These are phyloP conservation scores for Prunus persica DNA, from an alignment of 306 rosid genomes.

Conservation along the genomic window DNA sequence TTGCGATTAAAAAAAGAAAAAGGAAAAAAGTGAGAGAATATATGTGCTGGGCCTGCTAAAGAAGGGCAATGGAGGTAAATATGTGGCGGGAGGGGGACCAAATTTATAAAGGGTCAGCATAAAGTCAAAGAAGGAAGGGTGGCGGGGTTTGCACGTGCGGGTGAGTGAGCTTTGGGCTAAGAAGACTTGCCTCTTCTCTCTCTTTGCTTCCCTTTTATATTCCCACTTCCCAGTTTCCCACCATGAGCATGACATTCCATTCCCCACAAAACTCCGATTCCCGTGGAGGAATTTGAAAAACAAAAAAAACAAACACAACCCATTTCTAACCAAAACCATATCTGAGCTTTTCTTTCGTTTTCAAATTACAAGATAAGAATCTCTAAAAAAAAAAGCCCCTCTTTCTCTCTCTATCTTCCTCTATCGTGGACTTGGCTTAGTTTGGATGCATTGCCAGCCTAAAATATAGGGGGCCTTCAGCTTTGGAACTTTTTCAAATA, in stretches of 20 bases:
- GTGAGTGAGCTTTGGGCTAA: constrained; percentile 27
- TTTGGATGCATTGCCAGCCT: constrained; percentile 23
- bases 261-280: constrained; percentile 45
- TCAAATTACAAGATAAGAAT: constrained; percentile 45
- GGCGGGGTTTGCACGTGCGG: constrained; percentile 20
- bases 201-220: not conserved
- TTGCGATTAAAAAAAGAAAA: not conserved
- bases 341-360: constrained; percentile 18
- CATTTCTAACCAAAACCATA: not conserved
- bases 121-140: constrained; percentile 7
- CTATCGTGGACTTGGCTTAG: not conserved
- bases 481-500: not conserved
- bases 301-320: constrained; percentile 2
- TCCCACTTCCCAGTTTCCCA: constrained; percentile 20
- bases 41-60: not conserved
- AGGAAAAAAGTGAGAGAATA: constrained; percentile 24
- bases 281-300: constrained; percentile 7
- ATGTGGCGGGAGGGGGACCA: not conserved
- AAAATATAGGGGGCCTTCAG: not conserved
- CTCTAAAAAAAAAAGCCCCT: not conserved
- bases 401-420: not conserved
- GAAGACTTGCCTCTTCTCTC: too few species aligned
- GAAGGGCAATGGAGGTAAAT: constrained; percentile 10
- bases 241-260: constrained; percentile 33
- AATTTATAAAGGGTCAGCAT: not conserved